Evolutionary conservation across 2,329 filamentous ascomycete species (phyloP), one percentile per base, ranked within the genome.

Genomic region (Allantophomopsis lycopodina): DNA sequence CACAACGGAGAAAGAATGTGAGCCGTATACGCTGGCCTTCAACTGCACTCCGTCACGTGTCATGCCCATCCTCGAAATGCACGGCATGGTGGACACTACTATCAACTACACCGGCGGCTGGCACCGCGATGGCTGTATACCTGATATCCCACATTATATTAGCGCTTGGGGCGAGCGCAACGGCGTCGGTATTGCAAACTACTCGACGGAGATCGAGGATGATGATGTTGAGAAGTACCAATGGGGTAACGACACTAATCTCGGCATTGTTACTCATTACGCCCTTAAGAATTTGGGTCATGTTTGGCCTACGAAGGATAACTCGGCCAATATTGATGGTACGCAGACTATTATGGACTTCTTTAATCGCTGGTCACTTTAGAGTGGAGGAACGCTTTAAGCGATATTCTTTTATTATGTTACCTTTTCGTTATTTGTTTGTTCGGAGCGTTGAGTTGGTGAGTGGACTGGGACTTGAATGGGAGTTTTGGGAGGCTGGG

Each of bases 21-120:
- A 28, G 7, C 23, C 23, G 23, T 28, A 28, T 8, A 32, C 16
- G 8, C 18, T 23, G 38, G 39, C 32, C 10, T 32, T n/a, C 37
- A 36, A 28, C 36, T 40, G 20, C 38, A 42, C 16, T 10, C 44
- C 12, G 13, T 40, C 31, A 11, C 42, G 15, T 33, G 28, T 23
- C 12, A 16, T 12, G 12, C 41, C 28, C 8, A 32, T 36, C 4
- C 35, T 36, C 3, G 32, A 42, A 5, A 14, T 23, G 2, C 41
- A 45, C 28, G 43, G 43, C 13, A 32, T 37, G 7, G 39, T 31
- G 32, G 39, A 40, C 14, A 13, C 17, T 4, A 40, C 34, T 7
- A 40, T 28, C 23, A 28, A 10, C 23, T 28, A 28, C 28, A 13
- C 37, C 36, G 23, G 23, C 23, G 23, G 23, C 23, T 28, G 23